phyloP scores from a whole-genome alignment of 148 eudicot genomes.

The Amaranthus hypochondriacus region DNA sequence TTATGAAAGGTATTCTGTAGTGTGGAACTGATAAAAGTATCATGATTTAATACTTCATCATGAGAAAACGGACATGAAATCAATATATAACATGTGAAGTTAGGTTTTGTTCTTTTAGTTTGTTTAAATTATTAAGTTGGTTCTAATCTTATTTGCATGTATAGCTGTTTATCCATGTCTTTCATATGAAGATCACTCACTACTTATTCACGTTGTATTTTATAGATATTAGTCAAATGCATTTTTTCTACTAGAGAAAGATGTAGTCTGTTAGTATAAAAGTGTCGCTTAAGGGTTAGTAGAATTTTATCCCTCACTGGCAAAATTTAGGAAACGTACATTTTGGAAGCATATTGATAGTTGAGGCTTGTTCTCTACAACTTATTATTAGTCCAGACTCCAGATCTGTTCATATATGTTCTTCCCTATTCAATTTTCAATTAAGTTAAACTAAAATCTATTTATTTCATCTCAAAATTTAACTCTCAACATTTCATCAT shows the following conservation, averaged over 20 bases:
- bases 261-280: not conserved
- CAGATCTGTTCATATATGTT: too few species aligned
- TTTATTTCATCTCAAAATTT: too few species aligned
- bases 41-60: not conserved
- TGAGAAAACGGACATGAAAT: not conserved
- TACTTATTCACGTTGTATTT: not conserved
- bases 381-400: too few species aligned
- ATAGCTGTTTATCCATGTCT: not conserved
- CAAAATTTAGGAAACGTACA: not conserved
- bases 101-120: not conserved
- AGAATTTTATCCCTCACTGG: not conserved
- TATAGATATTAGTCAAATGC: not conserved
- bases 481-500: too few species aligned
- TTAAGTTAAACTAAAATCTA: too few species aligned
- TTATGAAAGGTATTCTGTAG: not conserved
- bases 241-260: not conserved
- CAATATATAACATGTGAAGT: not conserved
- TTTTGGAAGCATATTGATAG: not conserved
- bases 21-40: not conserved
- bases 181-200: slow-evolving; percentile 5
- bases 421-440: too few species aligned
- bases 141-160: not conserved
- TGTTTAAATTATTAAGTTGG: not conserved
- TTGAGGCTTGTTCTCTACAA: too few species aligned
- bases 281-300: not conserved